Base-by-base conservation (phyloP, 345 rosid species). In the Gynandropsis gynandra region DNA sequence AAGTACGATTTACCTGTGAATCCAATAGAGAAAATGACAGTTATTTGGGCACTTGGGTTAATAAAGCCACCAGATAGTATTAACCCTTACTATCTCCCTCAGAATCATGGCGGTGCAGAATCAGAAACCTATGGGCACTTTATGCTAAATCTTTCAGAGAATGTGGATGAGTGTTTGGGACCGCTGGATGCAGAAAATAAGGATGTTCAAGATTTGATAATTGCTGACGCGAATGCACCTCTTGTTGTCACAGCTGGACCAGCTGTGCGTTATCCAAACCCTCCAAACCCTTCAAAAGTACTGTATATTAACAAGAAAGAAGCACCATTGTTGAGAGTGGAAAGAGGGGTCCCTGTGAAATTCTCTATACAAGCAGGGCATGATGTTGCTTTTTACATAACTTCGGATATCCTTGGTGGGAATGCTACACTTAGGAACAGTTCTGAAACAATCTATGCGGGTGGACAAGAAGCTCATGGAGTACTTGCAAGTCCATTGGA, bases 21-120 rank as follows among this genome's bases (percentile, higher is more conserved):
- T 61, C 41, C 67, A 52, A 76, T 60, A 1, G 69, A 61, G 6
- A 77, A 59, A 12, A 64, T 72, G 66, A 82, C 76, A 0, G 88
- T 87, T 53, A 80, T 92, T 61, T 92, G 95, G 98, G 95, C 98
- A 16, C 49, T 92, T 62, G 98, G 98, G 64, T 65, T 76, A 77
- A 72, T 92, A 69, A 92, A 76, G 70, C 95, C 95, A 0, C 93
- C 96, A 0, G 93, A 92, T 72, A 16, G 71, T 46, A 67, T 85
- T 40, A 66, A 82, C 42, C 87, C 87, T 47, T 76, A 87, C 56
- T 85, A 80, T 75, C 79, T 87, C n/a, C 98, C 96, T 0, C 93
- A 76, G 61, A 73, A 77, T 71, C 98, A 92, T 41, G 98, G 96
- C 9, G 84, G 82, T 36, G 17, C 53, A 32, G 73, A 63, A 48